These are phyloP conservation scores for Cladophialophora immunda DNA, from an alignment of 2,329 filamentous ascomycete species.

Conservation along the genomic window DNA sequence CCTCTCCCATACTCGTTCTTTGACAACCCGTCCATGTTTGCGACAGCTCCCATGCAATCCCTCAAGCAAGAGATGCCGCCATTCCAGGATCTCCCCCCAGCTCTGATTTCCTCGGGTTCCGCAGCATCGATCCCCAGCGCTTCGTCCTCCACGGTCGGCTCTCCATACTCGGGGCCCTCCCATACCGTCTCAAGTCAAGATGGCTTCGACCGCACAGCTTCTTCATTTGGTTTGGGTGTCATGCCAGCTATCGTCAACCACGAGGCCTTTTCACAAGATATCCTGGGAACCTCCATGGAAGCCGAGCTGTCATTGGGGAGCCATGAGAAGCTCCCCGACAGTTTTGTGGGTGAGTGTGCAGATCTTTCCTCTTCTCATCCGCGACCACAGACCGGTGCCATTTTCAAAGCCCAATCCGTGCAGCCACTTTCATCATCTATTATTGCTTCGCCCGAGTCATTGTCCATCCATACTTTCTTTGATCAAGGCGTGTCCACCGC, in stretches of 20 bases:
- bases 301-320: constrained; percentile 51
- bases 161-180: constrained; percentile 69
- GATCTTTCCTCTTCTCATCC: constrained; percentile 48
- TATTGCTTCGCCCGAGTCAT: constrained; percentile 31
- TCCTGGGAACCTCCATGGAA: constrained; percentile 54
- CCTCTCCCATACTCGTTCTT: constrained; percentile 37
- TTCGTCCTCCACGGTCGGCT: constrained; percentile 72
- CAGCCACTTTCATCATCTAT: constrained; percentile 29
- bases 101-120: constrained; percentile 68
- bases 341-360: constrained; percentile 57
- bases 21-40: constrained; percentile 34
- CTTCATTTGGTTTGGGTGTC: constrained; percentile 62
- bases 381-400: constrained; percentile 33
- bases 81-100: constrained; percentile 57
- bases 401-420: constrained; percentile 35
- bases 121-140: constrained; percentile 65
- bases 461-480: constrained; percentile 31
- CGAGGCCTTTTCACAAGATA: constrained; percentile 56
- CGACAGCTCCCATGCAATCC: constrained; percentile 28
- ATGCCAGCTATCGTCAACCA: constrained; percentile 70
- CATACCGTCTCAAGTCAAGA: constrained; percentile 61
- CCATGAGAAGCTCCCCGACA: constrained; percentile 54
- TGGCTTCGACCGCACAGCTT: constrained; percentile 63
- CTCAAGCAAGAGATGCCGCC: constrained; percentile 36
- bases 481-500: constrained; percentile 16